Evolutionary conservation across 345 rosid species (phyloP), one percentile per base, ranked within the genome.

Genomic region (Stellera chamaejasme): DNA sequence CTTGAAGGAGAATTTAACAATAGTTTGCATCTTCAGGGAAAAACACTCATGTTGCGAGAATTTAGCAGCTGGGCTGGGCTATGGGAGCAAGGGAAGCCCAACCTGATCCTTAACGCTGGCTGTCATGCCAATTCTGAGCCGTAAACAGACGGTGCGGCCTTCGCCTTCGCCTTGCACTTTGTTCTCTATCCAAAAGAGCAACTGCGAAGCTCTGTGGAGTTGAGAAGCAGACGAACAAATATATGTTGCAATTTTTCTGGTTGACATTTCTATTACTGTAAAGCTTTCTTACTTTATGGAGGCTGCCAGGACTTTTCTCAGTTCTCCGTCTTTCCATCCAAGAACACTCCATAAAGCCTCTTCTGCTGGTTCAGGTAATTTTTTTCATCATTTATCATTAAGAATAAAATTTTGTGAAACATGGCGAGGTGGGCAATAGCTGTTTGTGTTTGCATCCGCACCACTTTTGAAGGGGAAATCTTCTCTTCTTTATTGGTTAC

Each of bases 281-380:
- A 32, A 32, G 39, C 39, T 32, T 4, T 56, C 45, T 16, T 28
- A 45, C 10, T 43, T 19, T 58, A 90, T 90, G 97, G 97, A 81
- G 66, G 81, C 85, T 60, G 77, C 79, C 44, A 73, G 79, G 69
- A 77, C 66, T 62, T 70, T 90, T 57, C 72, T 90, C 56, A 72
- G 82, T 70, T 72, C 94, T 68, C 81, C 89, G 27, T 65, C 87
- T 41, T 78, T 79, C 74, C 75, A 74, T 23, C 12, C 80, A 5
- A 75, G 75, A 77, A 75, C 75, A 58, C 82, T 67, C 52, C 54
- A 70, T 59, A 90, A 74, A 60, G 75, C n/a, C 60, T 54, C 66
- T 48, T 28, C 66, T 54, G 67, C 81, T 68, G 5, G 39, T 32
- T 72, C 83, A 36, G 93, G 97, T 84, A 69, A 48, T 1, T 12